Base-by-base conservation (phyloP, 345 rosid species). In the Hibiscus trionum region DNA sequence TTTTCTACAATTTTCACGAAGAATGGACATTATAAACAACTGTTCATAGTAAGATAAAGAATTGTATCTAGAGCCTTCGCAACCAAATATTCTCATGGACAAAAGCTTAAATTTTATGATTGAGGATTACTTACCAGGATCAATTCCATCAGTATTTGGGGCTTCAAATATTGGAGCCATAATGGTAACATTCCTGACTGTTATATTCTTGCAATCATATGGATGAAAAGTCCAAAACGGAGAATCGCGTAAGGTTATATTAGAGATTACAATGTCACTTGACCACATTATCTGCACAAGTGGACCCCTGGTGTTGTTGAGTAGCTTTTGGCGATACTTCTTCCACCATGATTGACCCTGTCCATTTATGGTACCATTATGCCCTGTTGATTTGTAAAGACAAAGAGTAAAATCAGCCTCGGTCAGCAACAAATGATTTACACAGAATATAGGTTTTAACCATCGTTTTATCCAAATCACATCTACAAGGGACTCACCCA, bases 171-270 rank as follows among this genome's bases (percentile, higher is more conserved):
- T 42, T 42, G 46, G 46, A 42, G 94, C 91, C 81, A 91, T 83
- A 72, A 69, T 47, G 52, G 52, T 47, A 47, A 47, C 52, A 14
- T 12, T 12, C 52, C n/a, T 47, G 52, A 47, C 52, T 47, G 52
- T 47, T 47, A 47, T 14, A 12, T 47, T 47, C 52, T 90, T 90
- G 93, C 99, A 92, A 79, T 90, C 99, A 78, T 92, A 95, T 14
- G 97, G 99, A 84, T 95, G 99, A 69, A 92, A 85, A 3, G 97
- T 95, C 97, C 99, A 95, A 79, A 95, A 95, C 11, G 99, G 99
- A 50, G 97, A 90, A 80, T 92, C 96, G 61, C 84, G 93, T 72
- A 95, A 79, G 50, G 97, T 95, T 61, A 95, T 81, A 67, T 92
- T 85, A 49, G 90, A 78, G 76, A 95, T 84, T 58, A 90, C 73